Evolutionary conservation across 169 alveolate species (phyloP), one percentile per base, ranked within the genome.

Genomic region (Eimeria tenella): DNA sequence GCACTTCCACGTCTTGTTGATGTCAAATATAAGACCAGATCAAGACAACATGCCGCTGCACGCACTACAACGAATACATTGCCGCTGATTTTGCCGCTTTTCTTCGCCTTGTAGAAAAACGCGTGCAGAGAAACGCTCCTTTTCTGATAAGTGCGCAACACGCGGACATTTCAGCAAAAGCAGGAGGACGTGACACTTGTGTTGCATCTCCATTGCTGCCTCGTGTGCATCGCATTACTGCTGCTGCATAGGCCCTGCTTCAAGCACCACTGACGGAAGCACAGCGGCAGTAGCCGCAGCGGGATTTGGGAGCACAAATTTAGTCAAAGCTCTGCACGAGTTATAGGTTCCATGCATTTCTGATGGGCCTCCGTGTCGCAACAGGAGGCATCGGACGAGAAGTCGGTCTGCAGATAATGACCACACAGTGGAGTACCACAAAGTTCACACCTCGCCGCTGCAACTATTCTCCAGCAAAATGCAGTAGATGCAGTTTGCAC

Each of bases 361-460:
- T 96, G 97, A 75, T 97, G 98, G 17, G 97, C 98, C 55, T 94
- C 92, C 19, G 98, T 97, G 68, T 94, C 98, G 93, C 98, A 97
- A 60, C 95, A 90, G 8, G 96, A 81, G 53, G 95, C 96, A 75
- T 96, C 96, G n/a, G 96, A 74, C 25, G 97, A 94, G 81, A 95
- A 97, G 95, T 97, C 98, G 63, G 97, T 96, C 95, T 97, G 93
- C 81, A 49, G 55, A 31, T 71, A 84, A 9, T 70, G 31, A 23
- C 42, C 6, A 42, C 90, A 70, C 75, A 60, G n/a, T 11, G 58
- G 70, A 53, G n/a, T 5, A 50, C 55, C 52, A 58, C 2, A 17
- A 58, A 10, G 21, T 13, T 17, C 68, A 58, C 68, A 58, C 68
- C 68, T 58, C 68, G 1, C 11, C 68, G 2, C 68, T 10, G 19